phyloP scores from a whole-genome alignment of 78 protist species.

The Goniomonas avonlea region DNA sequence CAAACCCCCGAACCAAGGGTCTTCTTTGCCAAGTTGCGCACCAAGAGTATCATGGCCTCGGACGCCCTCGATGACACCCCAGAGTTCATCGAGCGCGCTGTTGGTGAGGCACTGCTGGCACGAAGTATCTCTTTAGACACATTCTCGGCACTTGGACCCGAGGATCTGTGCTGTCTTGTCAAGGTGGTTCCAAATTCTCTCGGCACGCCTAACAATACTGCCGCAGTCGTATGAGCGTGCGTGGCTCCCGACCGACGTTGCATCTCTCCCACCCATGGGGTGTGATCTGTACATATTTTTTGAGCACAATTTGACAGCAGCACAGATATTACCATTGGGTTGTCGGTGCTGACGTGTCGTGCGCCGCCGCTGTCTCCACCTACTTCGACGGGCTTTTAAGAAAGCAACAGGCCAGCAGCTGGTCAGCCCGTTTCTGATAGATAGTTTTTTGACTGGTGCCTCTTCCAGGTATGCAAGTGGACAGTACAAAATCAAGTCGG shows the following conservation, averaged over 20 bases:
- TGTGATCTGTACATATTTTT: not conserved
- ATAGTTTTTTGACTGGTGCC: not conserved
- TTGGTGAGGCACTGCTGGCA: conserved; percentile 1
- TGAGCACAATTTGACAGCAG: not conserved
- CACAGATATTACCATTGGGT: conserved; percentile 11
- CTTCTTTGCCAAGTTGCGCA: no score
- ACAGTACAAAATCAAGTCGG: not conserved
- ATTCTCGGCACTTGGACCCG: not conserved
- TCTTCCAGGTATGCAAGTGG: not conserved
- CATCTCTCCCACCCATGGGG: not conserved
- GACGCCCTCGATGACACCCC: no score
- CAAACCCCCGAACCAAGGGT: no score
- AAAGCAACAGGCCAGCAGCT: not conserved
- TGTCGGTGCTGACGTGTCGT: conserved; percentile 1
- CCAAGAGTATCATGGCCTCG: no score
- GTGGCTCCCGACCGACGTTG: conserved; percentile 6
- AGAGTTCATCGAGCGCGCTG: not conserved
- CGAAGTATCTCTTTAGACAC: not conserved
- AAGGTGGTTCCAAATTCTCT: not conserved
- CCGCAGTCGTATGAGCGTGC: not conserved
- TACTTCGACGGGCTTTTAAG: not conserved
- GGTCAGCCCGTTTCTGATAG: not conserved
- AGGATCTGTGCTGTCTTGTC: not conserved
- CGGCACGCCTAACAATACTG: not conserved
- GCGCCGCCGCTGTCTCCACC: conserved; percentile 14